Percentiles rank a stretch among this genome's conserved stretches.
These are phyloP conservation scores for Heterobasidion irregulare DNA, from an alignment of 1,284 basidiomycete species.

Conservation along the genomic window DNA sequence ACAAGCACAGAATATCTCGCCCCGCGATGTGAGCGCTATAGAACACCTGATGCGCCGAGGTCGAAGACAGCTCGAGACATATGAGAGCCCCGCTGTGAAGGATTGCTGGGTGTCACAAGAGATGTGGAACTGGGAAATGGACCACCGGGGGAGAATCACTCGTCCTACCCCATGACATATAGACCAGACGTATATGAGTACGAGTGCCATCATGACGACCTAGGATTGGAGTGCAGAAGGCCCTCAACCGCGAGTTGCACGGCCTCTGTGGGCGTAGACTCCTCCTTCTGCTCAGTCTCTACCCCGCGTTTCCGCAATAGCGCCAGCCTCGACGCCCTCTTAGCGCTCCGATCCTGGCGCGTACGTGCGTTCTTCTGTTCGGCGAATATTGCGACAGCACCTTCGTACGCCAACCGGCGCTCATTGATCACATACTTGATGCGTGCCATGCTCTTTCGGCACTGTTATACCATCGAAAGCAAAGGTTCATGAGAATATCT, in stretches of 20 bases:
- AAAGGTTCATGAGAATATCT: background rate
- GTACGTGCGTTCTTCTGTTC: constrained; percentile 10
- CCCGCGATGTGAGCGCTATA: constrained; percentile 56
- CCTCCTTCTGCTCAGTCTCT: constrained; percentile 10
- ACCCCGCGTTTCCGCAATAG: background rate
- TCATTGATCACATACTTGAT: constrained; percentile 95
- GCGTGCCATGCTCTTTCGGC: constrained; percentile 93
- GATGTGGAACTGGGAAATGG: constrained; percentile 54
- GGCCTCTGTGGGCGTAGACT: constrained; percentile 3
- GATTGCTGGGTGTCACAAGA: constrained; percentile 65
- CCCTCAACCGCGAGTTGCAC: constrained; percentile 2
- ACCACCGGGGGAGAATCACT: constrained; percentile 5
- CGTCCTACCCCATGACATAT: background rate
- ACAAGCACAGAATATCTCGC: constrained; percentile 49
- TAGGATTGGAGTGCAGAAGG: background rate
- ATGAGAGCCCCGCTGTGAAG: constrained; percentile 54
- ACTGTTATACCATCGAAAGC: constrained; percentile 35
- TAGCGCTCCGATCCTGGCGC: constrained; percentile 6
- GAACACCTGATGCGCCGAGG: constrained; percentile 69
- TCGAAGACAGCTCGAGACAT: constrained; percentile 55
- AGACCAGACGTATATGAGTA: background rate
- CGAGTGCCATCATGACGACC: background rate
- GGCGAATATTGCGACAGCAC: constrained; percentile 41
- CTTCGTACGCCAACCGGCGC: constrained; percentile 77
- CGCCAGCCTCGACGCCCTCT: background rate